These are phyloP conservation scores for Rubroboletus pulcherrimus DNA, from an alignment of 768 basidiomycete species.

Conservation along the genomic window DNA sequence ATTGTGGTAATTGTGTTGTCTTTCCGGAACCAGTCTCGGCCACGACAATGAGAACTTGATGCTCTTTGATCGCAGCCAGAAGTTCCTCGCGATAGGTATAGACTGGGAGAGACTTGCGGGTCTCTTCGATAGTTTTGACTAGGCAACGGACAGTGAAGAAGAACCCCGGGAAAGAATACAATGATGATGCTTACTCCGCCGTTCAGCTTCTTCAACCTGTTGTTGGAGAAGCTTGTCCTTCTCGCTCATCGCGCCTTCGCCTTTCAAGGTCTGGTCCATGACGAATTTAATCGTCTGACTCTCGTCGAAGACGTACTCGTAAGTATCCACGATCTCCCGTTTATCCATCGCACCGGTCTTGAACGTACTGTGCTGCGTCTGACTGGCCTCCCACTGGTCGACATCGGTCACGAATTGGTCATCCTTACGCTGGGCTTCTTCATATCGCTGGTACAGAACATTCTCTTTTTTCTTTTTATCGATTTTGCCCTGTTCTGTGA, in stretches of 20 bases:
- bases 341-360: conserved; percentile 92
- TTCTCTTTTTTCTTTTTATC: conserved; percentile 95
- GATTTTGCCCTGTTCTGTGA: conserved; percentile 97
- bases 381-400: conserved; percentile 95
- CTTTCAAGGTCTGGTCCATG: conserved; percentile 73
- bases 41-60: conserved; percentile 95
- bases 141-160: neutral
- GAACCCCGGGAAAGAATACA: neutral
- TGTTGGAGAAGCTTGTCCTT: conserved; percentile 82
- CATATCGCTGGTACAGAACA: conserved; percentile 90
- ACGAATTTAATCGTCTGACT: conserved; percentile 95
- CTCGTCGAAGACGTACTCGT: conserved; percentile 98
- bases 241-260: conserved; percentile 67
- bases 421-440: conserved; percentile 87
- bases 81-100: conserved; percentile 85
- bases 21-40: conserved; percentile 99
- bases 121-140: conserved; percentile 91
- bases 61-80: conserved; percentile 81
- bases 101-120: conserved; percentile 90
- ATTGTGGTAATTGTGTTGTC: conserved; percentile 97
- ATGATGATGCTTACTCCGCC: conserved; percentile 59
- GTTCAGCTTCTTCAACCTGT: conserved; percentile 90
- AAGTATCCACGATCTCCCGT: conserved; percentile 72
- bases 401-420: conserved; percentile 96
- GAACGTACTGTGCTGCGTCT: conserved; percentile 86